Evolutionary conservation across 192 early-diverging fungal species (phyloP).

Genomic region (Coemansia sp.): DNA sequence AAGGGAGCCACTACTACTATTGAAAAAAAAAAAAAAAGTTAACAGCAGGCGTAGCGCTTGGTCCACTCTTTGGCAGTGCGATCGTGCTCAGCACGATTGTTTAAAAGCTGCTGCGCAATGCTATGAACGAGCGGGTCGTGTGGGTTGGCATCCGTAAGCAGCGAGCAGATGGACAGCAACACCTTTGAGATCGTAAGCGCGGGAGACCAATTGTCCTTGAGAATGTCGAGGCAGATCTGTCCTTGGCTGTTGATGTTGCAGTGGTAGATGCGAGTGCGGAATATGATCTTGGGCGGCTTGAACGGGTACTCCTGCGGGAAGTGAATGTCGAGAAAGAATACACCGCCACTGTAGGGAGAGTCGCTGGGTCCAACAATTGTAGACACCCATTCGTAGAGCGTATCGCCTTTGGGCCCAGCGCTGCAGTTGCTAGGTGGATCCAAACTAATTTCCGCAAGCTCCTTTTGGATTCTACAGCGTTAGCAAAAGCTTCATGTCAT

Average conservation of each 20-base stretch:
- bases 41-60: constrained; percentile 25
- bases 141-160: constrained; percentile 98
- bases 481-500: not conserved
- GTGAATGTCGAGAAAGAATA: constrained; percentile 96
- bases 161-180: constrained; percentile 94
- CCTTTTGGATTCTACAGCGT: constrained; percentile 86
- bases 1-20: not conserved
- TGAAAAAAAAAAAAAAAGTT: not conserved
- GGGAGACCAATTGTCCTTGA: constrained; percentile 98
- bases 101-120: constrained; percentile 98
- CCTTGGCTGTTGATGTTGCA: constrained; percentile 99
- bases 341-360: constrained; percentile 91
- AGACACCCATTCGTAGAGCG: constrained; percentile 93
- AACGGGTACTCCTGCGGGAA: constrained; percentile 99
- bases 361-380: constrained; percentile 98
- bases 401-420: constrained; percentile 94
- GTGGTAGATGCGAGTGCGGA: constrained; percentile 97
- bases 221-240: constrained; percentile 96
- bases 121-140: constrained; percentile 97
- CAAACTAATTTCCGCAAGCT: constrained; percentile 94
- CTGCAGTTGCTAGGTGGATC: constrained; percentile 98
- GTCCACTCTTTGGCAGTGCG: constrained; percentile 94
- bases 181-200: constrained; percentile 99
- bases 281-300: constrained; percentile 98
- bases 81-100: constrained; percentile 86